These are phyloP conservation scores for Thermoascus crustaceus DNA, from an alignment of 2,329 filamentous ascomycete genomes.

Conservation along the genomic window DNA sequence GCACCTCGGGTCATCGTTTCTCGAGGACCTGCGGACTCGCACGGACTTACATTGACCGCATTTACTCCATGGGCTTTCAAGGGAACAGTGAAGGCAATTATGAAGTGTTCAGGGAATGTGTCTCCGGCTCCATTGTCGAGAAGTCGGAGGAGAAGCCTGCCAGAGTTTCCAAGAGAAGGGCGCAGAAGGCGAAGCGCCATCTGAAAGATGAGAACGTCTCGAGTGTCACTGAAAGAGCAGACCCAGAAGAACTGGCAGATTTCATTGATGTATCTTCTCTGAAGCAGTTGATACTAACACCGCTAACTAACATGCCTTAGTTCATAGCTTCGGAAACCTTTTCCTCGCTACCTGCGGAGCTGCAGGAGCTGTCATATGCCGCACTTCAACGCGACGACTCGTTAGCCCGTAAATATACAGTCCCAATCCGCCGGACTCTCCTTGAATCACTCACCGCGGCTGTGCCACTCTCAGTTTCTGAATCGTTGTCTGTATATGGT, in stretches of 20 bases:
- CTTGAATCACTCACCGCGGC: conserved; percentile 45
- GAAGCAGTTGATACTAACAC: conserved; percentile 6
- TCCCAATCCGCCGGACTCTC: conserved; percentile 47
- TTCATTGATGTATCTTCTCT: conserved; percentile 57
- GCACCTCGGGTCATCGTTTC: not conserved
- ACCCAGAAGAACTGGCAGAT: conserved; percentile 64
- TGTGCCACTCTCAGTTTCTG: conserved; percentile 53
- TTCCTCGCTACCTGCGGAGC: conserved; percentile 50
- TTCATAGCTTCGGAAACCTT: conserved; percentile 68
- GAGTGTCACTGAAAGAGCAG: conserved; percentile 19
- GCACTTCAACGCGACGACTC: conserved; percentile 41
- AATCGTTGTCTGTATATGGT: conserved; percentile 60
- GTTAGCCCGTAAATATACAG: conserved; percentile 49
- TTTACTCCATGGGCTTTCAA: conserved; percentile 16
- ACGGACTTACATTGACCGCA: not conserved
- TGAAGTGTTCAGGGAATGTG: conserved; percentile 63
- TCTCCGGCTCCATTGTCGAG: conserved; percentile 61
- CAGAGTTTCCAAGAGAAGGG: conserved; percentile 26
- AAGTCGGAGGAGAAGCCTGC: conserved; percentile 46
- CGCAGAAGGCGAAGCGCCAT: conserved; percentile 14
- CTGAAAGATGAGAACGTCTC: conserved; percentile 7
- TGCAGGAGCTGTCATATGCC: conserved; percentile 56
- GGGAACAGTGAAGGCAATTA: conserved; percentile 47
- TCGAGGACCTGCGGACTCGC: not conserved
- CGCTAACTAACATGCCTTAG: conserved; percentile 26